Evolutionary conservation across 2,329 filamentous ascomycete species (phyloP).

Genomic region (Cucurbitaria berberidis): DNA sequence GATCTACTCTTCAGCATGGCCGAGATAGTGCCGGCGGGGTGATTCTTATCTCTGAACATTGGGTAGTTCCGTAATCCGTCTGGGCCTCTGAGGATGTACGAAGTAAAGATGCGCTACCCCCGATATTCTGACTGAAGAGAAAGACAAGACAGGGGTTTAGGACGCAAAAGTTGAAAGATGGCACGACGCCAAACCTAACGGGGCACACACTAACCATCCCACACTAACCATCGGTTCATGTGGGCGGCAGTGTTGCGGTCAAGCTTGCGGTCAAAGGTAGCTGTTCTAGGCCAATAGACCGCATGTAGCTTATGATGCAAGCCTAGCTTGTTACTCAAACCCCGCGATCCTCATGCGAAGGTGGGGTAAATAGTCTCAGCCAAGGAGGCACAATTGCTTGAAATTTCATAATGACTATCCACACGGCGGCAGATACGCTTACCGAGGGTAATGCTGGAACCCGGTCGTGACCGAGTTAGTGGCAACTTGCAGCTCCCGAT

Average conservation of each 20-base stretch:
- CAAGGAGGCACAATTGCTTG: conserved; percentile 3
- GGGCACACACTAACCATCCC: not conserved
- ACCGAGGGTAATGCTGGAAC: conserved; percentile 8
- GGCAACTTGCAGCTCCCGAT: not conserved
- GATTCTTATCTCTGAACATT: not conserved
- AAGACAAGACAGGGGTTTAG: not conserved
- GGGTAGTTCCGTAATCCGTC: too few relatives aligned
- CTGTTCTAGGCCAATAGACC: not conserved
- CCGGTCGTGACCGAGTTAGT: not conserved
- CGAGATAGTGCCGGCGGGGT: not conserved
- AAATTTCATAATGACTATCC: not conserved
- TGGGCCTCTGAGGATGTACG: too few relatives aligned
- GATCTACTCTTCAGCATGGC: not conserved
- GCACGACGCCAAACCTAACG: not conserved
- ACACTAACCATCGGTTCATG: not conserved
- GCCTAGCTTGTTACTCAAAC: conserved; percentile 9
- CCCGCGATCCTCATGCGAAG: conserved; percentile 21
- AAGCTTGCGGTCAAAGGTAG: not conserved
- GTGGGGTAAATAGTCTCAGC: conserved; percentile 22
- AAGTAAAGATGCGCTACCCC: not conserved
- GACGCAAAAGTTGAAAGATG: not conserved
- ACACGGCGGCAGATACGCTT: not conserved
- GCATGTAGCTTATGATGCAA: conserved; percentile 2
- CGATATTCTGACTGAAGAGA: too few relatives aligned
- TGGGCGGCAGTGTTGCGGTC: not conserved